Evolutionary conservation across 345 rosid genomes (phyloP).

Genomic region (Populus tremula): DNA sequence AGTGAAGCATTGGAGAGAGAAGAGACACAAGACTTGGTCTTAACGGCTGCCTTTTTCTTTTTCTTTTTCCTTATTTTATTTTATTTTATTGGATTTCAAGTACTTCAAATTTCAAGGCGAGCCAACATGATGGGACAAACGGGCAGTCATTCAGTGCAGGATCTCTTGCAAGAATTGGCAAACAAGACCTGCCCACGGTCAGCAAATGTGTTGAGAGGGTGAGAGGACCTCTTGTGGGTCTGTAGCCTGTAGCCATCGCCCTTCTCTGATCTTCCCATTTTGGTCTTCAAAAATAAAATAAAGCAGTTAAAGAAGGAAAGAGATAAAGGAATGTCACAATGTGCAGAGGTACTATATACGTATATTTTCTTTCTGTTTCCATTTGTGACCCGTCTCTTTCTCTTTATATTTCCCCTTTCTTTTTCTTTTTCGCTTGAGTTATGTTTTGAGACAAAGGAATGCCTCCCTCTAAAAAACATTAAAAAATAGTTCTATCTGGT

Average conservation of each 20-base stretch:
- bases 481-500: neutral
- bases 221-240: neutral
- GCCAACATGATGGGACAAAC: constrained; percentile 18
- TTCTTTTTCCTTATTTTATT: neutral
- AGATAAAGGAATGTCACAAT: constrained; percentile 28
- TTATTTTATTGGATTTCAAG: neutral
- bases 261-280: neutral
- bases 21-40: constrained; percentile 28
- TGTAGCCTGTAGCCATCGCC: neutral
- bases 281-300: constrained; percentile 27
- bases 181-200: constrained; percentile 25
- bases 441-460: constrained; percentile 7
- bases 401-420: constrained; percentile 3
- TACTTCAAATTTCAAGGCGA: constrained; percentile 25
- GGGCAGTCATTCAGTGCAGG: constrained; percentile 28
- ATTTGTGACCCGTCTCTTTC: neutral
- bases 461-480: neutral
- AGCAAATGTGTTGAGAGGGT: constrained; percentile 16
- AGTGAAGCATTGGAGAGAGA: constrained; percentile 39
- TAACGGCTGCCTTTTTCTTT: neutral
- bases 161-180: constrained; percentile 26
- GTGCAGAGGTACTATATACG: constrained; percentile 4
- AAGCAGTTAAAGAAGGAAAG: constrained; percentile 37
- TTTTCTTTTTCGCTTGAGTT: constrained; percentile 19
- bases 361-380: constrained; percentile 13